A percentile compares a stretch with the other conserved stretches of the same genome.
Conservation (phyloP, 2,329 filamentous ascomycete genomes). For the Aspergillus puulaauensis region DNA sequence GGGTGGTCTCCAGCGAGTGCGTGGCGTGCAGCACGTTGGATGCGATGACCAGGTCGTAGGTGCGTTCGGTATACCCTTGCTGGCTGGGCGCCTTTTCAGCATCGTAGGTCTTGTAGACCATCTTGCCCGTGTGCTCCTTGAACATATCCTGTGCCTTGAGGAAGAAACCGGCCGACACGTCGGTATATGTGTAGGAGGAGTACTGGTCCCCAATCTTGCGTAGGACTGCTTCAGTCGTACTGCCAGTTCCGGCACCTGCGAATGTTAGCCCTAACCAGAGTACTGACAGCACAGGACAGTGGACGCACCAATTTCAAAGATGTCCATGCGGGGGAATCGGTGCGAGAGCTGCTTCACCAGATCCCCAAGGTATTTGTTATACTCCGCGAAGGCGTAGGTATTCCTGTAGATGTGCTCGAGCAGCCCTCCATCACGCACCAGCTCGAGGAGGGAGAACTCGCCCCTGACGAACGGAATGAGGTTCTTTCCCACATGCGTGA, state of each 20-base stretch:
- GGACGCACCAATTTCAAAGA: conserved; percentile 40
- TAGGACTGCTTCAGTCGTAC: conserved; percentile 40
- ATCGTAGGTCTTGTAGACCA: conserved; percentile 34
- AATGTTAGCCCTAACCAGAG: conserved; percentile 30
- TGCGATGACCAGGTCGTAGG: conserved; percentile 39
- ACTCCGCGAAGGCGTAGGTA: conserved; percentile 19
- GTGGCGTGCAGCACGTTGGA: conserved; percentile 45
- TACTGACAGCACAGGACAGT: conserved; percentile 19
- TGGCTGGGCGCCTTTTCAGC: conserved; percentile 26
- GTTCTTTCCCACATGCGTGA: background rate
- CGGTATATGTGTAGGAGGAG: conserved; percentile 46
- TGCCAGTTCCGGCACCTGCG: conserved; percentile 46
- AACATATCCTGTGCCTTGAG: conserved; percentile 32
- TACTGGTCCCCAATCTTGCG: conserved; percentile 27
- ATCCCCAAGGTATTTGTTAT: conserved; percentile 7
- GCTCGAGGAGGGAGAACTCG: background rate
- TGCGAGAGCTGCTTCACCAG: conserved; percentile 38
- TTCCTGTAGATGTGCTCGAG: conserved; percentile 7
- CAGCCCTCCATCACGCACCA: background rate
- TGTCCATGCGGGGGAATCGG: conserved; percentile 43
- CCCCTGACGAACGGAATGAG: background rate
- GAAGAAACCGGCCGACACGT: conserved; percentile 47
- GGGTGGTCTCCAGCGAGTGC: conserved; percentile 18
- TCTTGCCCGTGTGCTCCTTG: conserved; percentile 16
- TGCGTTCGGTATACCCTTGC: conserved; percentile 33